Conservation (phyloP, 192 early-diverging fungal species). For the Coemansia sp. region DNA sequence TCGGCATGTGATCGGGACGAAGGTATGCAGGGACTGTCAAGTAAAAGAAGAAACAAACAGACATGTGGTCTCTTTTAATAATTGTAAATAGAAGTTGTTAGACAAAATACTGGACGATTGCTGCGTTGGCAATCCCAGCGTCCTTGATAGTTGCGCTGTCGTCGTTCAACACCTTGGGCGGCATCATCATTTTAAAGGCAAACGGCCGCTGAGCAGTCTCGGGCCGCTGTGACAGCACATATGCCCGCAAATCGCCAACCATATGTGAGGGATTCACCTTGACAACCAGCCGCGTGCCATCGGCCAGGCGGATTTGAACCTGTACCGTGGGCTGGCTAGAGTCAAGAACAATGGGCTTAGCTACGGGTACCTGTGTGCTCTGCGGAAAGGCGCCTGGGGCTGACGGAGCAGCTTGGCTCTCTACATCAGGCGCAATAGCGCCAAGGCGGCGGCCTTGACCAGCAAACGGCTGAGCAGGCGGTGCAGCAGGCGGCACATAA, state of each 20-base stretch:
- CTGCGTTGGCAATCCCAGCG: slow-evolving; percentile 83
- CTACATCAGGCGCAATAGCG: slow-evolving; percentile 47
- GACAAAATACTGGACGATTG: slow-evolving; percentile 69
- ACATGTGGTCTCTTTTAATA: neutral
- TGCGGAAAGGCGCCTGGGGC: slow-evolving; percentile 30
- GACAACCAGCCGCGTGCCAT: slow-evolving; percentile 87
- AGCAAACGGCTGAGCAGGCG: slow-evolving; percentile 66
- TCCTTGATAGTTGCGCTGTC: slow-evolving; percentile 70
- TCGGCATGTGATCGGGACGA: neutral
- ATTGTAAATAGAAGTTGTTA: slow-evolving; percentile 14
- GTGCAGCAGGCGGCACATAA: slow-evolving; percentile 74
- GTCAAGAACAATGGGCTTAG: slow-evolving; percentile 63
- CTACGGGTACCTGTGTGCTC: slow-evolving; percentile 6
- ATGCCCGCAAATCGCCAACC: slow-evolving; percentile 77
- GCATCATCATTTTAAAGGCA: slow-evolving; percentile 83
- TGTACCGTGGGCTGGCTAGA: slow-evolving; percentile 73
- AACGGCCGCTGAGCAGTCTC: slow-evolving; percentile 64
- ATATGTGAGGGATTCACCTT: slow-evolving; percentile 90
- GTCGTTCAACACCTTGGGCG: slow-evolving; percentile 75
- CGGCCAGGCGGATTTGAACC: slow-evolving; percentile 88
- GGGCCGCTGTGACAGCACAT: slow-evolving; percentile 68
- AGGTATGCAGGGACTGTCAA: slow-evolving; percentile 1
- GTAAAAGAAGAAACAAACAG: neutral
- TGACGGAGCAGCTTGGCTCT: neutral
- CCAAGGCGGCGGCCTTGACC: slow-evolving; percentile 83